Percentiles rank a stretch among this genome's conserved stretches.
Evolutionary conservation across 306 rosid species (phyloP).

Genomic region (Prunus mira): DNA sequence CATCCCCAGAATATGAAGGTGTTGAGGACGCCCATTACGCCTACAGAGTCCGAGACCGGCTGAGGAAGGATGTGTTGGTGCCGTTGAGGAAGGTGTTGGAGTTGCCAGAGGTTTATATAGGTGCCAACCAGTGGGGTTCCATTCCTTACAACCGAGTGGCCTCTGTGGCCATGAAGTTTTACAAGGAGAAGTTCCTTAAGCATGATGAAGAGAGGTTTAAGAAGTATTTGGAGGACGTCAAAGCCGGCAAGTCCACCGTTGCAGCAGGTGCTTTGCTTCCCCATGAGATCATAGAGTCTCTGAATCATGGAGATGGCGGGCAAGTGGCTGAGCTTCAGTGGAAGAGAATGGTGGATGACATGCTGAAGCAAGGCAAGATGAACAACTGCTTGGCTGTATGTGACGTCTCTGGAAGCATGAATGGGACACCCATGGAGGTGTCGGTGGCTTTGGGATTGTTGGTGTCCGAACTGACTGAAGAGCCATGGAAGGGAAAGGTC

Average conservation of each 20-base stretch:
- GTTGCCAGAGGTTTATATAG: slow-evolving; percentile 68
- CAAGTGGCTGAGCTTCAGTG: slow-evolving; percentile 68
- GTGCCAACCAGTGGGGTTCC: slow-evolving; percentile 50
- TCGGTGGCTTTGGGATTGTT: slow-evolving; percentile 42
- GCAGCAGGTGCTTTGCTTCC: slow-evolving; percentile 71
- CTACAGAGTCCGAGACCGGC: slow-evolving; percentile 59
- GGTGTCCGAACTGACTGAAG: slow-evolving; percentile 12
- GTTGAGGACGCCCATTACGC: slow-evolving; percentile 68
- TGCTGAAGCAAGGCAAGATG: slow-evolving; percentile 44
- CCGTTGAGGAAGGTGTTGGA: slow-evolving; percentile 58
- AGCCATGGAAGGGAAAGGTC: slow-evolving; percentile 46
- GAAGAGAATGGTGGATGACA: slow-evolving; percentile 62
- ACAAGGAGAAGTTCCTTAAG: slow-evolving; percentile 45
- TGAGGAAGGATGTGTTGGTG: slow-evolving; percentile 63
- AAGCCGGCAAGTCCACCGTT: slow-evolving; percentile 37
- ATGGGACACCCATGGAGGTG: slow-evolving; percentile 54
- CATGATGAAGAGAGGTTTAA: slow-evolving; percentile 50
- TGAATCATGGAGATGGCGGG: slow-evolving; percentile 27
- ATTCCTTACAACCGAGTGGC: slow-evolving; percentile 64
- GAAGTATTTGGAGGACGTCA: slow-evolving; percentile 45
- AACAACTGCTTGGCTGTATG: slow-evolving; percentile 48
- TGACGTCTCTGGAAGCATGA: slow-evolving; percentile 62
- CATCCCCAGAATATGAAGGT: slow-evolving; percentile 44
- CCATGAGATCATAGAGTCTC: slow-evolving; percentile 41
- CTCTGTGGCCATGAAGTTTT: slow-evolving; percentile 58